Evolutionary conservation across 345 rosid species (phyloP), one percentile per base, ranked within the genome.

Genomic region (Pugionium dolabratum): DNA sequence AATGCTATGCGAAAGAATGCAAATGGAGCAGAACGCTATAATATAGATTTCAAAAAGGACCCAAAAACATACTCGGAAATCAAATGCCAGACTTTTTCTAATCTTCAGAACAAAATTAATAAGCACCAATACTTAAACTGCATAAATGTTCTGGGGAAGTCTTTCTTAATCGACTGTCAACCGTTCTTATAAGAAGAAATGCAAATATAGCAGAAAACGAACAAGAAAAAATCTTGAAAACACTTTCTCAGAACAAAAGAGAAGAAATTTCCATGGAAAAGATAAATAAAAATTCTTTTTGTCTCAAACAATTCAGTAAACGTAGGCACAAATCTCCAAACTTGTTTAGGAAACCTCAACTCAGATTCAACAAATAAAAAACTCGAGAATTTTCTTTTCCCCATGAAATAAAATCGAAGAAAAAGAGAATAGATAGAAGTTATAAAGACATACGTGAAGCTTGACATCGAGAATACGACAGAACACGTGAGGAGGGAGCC

Each of bases 391-490:
- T 18, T 35, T 35, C 25, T 4, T 27, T 25, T 32, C 11, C 65
- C 53, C 53, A 26, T 45, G 53, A 33, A 45, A 25, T 18, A 18
- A 45, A 45, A 45, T 61, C 27, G 48, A 53, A 35, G 34, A 52
- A 35, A 39, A 31, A 50, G 6, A 37, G 42, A 40, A 32, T 57
- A 31, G 18, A 18, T 48, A 25, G 63, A 46, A 83, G 82, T 18
- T 18, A 18, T 18, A 18, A 18, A 59, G 45, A 50, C 45, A 50
- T 74, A 94, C 99, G 75, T 85, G 97, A 71, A 94, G 97, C 84
- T 90, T 86, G 80, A 94, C 86, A 81, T 94, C 93, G 72, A 84
- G 80, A 75, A 94, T 96, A 53, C 96, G 89, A 81, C 97, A 90
- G 81, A 88, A 85, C 70, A 86, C 75, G 74, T 86, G 90, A 58